Evolutionary conservation across 2,329 filamentous ascomycete genomes (phyloP), one percentile per base, ranked within the genome.

Genomic region (Shiraia bambusicola): DNA sequence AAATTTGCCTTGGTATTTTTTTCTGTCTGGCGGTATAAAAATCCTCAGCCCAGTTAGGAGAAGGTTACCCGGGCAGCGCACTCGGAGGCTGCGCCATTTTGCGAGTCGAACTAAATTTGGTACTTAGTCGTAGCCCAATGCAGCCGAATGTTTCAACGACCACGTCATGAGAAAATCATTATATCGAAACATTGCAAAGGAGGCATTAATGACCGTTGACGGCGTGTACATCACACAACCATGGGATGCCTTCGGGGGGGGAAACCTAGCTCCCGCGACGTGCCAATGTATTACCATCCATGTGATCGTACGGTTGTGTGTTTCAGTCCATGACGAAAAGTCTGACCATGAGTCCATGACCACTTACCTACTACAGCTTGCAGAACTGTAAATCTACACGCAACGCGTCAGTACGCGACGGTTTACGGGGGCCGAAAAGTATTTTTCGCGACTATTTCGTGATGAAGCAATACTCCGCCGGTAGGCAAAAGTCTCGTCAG

Each of bases 391-490:
- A 24, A 9, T 37, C 34, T 28, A 29, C 34, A 37, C 35, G 44
- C 33, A 36, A 42, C 49, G 49, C 42, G 44, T 45, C 10, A 28
- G 19, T 29, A 37, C 42, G 40, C 38, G 44, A 44, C 41, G 27
- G 16, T 33, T 36, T 36, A 36, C 42, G 38, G 47, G 44, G 40
- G 29, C 34, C 31, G 28, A 40, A 42, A 53, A 45, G 42, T 33
- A 36, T 37, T 24, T 34, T 36, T 45, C 37, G 50, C 45, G 43
- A 47, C 45, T 44, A 45, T 54, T 33, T 44, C 38, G 47, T 40
- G 34, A 41, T 52, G 49, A 49, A 54, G 54, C 50, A 50, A 34
- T 52, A n/a, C n/a, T n/a, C n/a, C n/a, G n/a, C n/a, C n/a, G n/a
- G n/a, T n/a, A n/a, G 47, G 42, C 38, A 30, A 46, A 56, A 52